A percentile compares a stretch with the other conserved stretches of the same genome.
Evolutionary conservation across 1,139 yeast species (phyloP).

Genomic region (Komagataea norvegica): DNA sequence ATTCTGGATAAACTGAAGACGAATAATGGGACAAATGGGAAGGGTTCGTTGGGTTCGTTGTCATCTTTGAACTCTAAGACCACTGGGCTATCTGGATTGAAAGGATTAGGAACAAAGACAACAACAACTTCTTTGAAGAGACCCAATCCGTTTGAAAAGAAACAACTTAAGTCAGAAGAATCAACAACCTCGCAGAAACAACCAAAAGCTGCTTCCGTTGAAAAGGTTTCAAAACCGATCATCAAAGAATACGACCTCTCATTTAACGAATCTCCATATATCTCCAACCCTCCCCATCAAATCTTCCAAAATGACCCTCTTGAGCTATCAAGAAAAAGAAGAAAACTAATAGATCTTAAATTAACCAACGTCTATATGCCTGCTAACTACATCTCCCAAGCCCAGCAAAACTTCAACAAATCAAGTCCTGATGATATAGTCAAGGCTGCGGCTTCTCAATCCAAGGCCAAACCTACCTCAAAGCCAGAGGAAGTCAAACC

Average conservation of each 20-base stretch:
- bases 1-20: constrained; percentile 22
- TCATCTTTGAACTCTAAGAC: neutral
- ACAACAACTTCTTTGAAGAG: constrained; percentile 5
- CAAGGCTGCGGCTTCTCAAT: constrained; percentile 55
- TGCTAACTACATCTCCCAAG: constrained; percentile 44
- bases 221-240: constrained; percentile 10
- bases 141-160: constrained; percentile 7
- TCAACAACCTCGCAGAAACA: neutral
- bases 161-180: neutral
- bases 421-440: constrained; percentile 81
- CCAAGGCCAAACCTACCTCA: constrained; percentile 35
- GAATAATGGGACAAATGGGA: constrained; percentile 3
- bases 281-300: neutral
- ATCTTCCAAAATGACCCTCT: constrained; percentile 1
- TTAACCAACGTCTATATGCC: constrained; percentile 34
- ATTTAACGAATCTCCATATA: constrained; percentile 14
- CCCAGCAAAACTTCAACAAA: constrained; percentile 51
- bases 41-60: neutral
- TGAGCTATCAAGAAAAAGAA: constrained; percentile 4
- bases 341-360: constrained; percentile 31
- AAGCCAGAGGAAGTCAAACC: constrained; percentile 17
- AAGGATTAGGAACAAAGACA: neutral
- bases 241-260: constrained; percentile 11
- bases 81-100: neutral
- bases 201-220: neutral